Evolutionary conservation across 352 stramenopile genomes (phyloP).

Genomic region (Phytophthora vignae): DNA sequence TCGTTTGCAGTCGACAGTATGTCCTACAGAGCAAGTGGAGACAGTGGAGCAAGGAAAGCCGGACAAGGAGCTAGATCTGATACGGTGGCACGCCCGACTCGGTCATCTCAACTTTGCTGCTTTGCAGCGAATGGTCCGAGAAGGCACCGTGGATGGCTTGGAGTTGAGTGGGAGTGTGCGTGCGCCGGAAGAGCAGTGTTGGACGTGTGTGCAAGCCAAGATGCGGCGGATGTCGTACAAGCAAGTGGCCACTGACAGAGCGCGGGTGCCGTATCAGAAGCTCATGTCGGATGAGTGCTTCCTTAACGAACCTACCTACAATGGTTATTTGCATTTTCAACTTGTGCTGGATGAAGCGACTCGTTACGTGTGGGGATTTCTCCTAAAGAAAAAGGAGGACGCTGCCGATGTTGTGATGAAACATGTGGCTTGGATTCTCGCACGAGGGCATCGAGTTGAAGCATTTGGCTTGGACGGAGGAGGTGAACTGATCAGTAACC

Average conservation of each 20-base stretch:
- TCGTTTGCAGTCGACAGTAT: too few relatives aligned
- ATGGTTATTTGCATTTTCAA: conserved; percentile 9
- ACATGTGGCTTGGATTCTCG: conserved; percentile 12
- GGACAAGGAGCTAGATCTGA: too few relatives aligned
- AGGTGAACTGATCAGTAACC: neutral
- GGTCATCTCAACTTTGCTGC: neutral
- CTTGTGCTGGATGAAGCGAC: conserved; percentile 4
- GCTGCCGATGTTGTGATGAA: conserved; percentile 4
- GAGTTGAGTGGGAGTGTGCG: conserved; percentile 3
- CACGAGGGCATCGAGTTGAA: neutral
- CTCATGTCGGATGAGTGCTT: conserved; percentile 3
- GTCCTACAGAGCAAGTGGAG: too few relatives aligned
- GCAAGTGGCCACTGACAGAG: conserved; percentile 2
- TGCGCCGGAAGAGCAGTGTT: neutral
- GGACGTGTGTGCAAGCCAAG: conserved; percentile 10
- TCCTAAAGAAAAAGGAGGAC: conserved; percentile 10
- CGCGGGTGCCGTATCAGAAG: conserved; percentile 1
- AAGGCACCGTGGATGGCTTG: neutral
- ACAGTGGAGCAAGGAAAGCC: too few relatives aligned
- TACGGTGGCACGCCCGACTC: too few relatives aligned
- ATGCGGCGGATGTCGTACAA: conserved; percentile 10
- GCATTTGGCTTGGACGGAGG: conserved; percentile 9
- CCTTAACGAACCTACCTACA: neutral
- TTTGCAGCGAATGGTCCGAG: conserved; percentile 1
- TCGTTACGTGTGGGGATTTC: conserved; percentile 5